Percentiles rank a stretch among this genome's conserved stretches.
phyloP scores from a whole-genome alignment of 2,329 filamentous ascomycete species.

The Albophoma yamanashiensis region DNA sequence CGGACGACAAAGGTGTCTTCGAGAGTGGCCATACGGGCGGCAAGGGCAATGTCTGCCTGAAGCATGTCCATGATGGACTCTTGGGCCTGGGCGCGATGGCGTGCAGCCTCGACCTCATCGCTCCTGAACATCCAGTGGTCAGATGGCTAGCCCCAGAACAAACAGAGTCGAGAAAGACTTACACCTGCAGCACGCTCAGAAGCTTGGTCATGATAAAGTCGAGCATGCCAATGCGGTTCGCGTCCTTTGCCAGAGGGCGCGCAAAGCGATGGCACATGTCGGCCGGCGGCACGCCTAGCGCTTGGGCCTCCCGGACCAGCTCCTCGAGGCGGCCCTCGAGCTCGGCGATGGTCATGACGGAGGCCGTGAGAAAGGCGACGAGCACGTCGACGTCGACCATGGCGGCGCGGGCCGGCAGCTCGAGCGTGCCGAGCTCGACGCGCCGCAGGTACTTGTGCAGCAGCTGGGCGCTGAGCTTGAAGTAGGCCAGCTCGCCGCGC shows the following conservation, averaged over 20 bases:
- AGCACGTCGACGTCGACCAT: slow-evolving; percentile 9
- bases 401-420: slow-evolving; percentile 1
- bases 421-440: slow-evolving; percentile 2
- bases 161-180: background rate
- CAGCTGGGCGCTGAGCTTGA: slow-evolving; percentile 7
- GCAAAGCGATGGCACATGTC: slow-evolving; percentile 3
- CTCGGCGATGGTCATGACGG: slow-evolving; percentile 7
- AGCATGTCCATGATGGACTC: slow-evolving; percentile 5
- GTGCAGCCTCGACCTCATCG: slow-evolving; percentile 3
- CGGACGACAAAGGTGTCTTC: slow-evolving; percentile 5
- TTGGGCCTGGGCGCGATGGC: slow-evolving; percentile 3
- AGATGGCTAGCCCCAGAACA: background rate
- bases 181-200: slow-evolving; percentile 8
- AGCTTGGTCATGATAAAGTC: slow-evolving; percentile 7
- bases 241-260: slow-evolving; percentile 2
- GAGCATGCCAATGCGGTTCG: slow-evolving; percentile 5
- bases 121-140: slow-evolving; percentile 1
- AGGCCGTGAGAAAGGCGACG: slow-evolving; percentile 6
- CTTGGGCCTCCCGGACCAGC: background rate
- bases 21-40: slow-evolving; percentile 4
- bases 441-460: slow-evolving; percentile 8
- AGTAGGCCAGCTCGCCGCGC: slow-evolving; percentile 1
- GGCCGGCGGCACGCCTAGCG: background rate
- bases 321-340: slow-evolving; percentile 5
- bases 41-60: slow-evolving; percentile 5